Evolutionary conservation across 306 rosid genomes (phyloP).

Genomic region (Vicia villosa): DNA sequence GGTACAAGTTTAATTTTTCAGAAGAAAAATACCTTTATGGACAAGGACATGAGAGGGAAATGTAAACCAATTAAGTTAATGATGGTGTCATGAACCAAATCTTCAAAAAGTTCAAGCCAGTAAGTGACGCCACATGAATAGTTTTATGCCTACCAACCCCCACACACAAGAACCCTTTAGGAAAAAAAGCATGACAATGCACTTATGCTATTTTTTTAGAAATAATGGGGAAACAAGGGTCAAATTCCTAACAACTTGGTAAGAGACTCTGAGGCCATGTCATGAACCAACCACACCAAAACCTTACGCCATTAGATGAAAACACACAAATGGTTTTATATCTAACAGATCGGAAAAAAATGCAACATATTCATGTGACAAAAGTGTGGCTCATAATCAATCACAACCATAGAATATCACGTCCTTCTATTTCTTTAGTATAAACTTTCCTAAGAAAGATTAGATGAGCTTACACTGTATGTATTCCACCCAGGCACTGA

Average conservation of each 20-base stretch:
- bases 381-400: slow-evolving; percentile 17
- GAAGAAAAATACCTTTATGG: not conserved
- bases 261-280: not conserved
- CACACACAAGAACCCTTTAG: not conserved
- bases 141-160: not conserved
- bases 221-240: not conserved
- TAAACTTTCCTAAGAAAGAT: slow-evolving; percentile 26
- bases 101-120: not conserved
- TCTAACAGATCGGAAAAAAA: slow-evolving; percentile 14
- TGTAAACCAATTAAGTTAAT: slow-evolving; percentile 10
- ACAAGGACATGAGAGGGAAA: slow-evolving; percentile 10
- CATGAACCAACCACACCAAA: not conserved
- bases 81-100: slow-evolving; percentile 16
- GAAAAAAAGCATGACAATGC: not conserved
- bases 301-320: not conserved
- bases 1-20: not conserved
- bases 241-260: not conserved
- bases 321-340: slow-evolving; percentile 9
- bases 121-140: slow-evolving; percentile 6
- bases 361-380: not conserved
- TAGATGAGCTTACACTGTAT: slow-evolving; percentile 68
- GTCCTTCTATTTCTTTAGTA: slow-evolving; percentile 20
- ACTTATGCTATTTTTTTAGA: not conserved
- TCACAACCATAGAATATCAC: slow-evolving; percentile 25
- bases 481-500: slow-evolving; percentile 94